Conservation (phyloP, 179 eudicot species). For the Beta macrorhiza region DNA sequence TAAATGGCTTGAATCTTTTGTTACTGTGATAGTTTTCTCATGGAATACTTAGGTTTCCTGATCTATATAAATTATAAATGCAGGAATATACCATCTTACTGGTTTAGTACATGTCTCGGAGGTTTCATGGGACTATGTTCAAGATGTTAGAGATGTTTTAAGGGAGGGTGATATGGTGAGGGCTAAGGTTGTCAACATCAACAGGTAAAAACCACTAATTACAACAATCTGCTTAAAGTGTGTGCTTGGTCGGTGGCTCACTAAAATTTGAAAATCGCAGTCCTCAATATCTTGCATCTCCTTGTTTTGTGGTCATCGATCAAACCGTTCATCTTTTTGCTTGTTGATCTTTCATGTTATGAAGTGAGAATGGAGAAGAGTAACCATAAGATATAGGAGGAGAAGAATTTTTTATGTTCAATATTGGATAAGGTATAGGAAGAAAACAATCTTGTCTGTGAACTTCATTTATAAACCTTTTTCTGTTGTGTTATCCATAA, state of each 20-base stretch:
- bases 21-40: neutral
- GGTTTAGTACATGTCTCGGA: slow-evolving; percentile 94
- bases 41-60: slow-evolving; percentile 4
- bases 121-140: slow-evolving; percentile 96
- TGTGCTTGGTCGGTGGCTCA: neutral
- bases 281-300: neutral
- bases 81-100: slow-evolving; percentile 80
- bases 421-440: no score
- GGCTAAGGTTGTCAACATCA: slow-evolving; percentile 65
- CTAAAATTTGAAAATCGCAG: neutral
- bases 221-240: no score
- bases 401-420: no score
- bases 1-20: neutral
- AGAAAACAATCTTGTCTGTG: no score
- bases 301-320: slow-evolving; percentile 3
- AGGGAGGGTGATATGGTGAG: slow-evolving; percentile 70
- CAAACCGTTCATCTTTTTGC: slow-evolving; percentile 10
- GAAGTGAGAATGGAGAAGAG: neutral
- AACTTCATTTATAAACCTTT: no score
- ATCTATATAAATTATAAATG: slow-evolving; percentile 28
- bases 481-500: no score
- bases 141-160: slow-evolving; percentile 77
- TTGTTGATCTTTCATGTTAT: neutral
- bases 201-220: slow-evolving; percentile 48
- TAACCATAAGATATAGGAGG: no score